Evolutionary conservation across 2,329 filamentous ascomycete genomes (phyloP).

Genomic region (Trichoderma sp.): DNA sequence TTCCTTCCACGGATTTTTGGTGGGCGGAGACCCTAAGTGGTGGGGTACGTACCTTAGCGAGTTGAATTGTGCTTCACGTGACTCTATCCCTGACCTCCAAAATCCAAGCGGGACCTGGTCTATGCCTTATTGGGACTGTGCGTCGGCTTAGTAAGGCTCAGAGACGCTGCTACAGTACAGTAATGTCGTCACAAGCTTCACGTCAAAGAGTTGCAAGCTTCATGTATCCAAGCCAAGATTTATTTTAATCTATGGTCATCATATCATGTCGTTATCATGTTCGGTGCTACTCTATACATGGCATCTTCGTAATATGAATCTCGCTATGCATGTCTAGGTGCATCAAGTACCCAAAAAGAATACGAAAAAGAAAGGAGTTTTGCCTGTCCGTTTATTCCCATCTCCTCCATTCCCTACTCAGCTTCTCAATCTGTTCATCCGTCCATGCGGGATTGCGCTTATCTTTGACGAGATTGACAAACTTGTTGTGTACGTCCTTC

Average conservation of each 20-base stretch:
- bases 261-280: neutral
- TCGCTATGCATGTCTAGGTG: slow-evolving; percentile 11
- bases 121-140: neutral
- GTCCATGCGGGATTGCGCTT: slow-evolving; percentile 38
- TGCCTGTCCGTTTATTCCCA: slow-evolving; percentile 47
- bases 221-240: neutral
- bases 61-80: slow-evolving; percentile 6
- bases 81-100: neutral
- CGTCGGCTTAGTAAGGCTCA: neutral
- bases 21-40: slow-evolving; percentile 42
- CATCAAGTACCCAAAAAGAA: neutral
- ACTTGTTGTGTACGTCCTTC: slow-evolving; percentile 54
- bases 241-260: neutral
- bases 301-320: neutral
- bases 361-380: neutral
- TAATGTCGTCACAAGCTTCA: neutral
- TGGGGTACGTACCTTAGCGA: slow-evolving; percentile 32
- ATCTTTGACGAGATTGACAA: slow-evolving; percentile 42
- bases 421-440: slow-evolving; percentile 44
- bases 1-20: slow-evolving; percentile 36
- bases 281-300: neutral
- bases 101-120: neutral
- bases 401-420: slow-evolving; percentile 55
- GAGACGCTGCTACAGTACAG: neutral
- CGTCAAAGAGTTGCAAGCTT: neutral